Evolutionary conservation across 139 green algal genomes (phyloP), one percentile per base, ranked within the genome.

Genomic region (Chlorella sorokiniana): DNA sequence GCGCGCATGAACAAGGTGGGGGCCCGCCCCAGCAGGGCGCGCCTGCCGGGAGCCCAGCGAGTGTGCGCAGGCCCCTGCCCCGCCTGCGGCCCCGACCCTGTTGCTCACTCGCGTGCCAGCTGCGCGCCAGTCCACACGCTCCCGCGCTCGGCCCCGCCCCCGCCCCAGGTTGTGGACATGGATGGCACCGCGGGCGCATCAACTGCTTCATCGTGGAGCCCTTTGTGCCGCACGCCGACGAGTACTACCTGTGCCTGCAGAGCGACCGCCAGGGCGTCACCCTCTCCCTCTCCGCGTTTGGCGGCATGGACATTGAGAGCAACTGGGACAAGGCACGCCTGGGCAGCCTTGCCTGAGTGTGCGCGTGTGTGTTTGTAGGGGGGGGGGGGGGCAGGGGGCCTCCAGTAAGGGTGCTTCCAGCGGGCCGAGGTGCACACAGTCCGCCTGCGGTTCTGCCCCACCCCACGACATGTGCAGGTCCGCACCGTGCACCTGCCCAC

Each of bases 191-290:
- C 63, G 41, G 95, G 95, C 16, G 82, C 25, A 93, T 98, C 79
- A 92, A 86, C 80, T 96, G 90, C 10, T 98, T 98, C 84, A 91
- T 98, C 33, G 83, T 98, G 14, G 95, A 98, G 92, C 95, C 95
- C 4, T 98, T 98, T 87, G 89, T 98, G 63, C 94, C 94, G 7
- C 95, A 98, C 89, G 74, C 89, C 16, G 86, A 85, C 38, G 91
- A 98, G 87, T 97, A 90, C 79, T 97, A 98, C 81, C 56, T 81
- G 22, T 56, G 59, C 59, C 94, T 98, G 51, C 87, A 92, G 82
- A 76, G 87, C 59, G 78, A 79, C 63, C 67, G 81, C 27, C 22
- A 45, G 33, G 79, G 73, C 59, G 62, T 41, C 40, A 76, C 89
- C 25, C 70, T 95, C 11, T 74, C 25, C 81, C 97, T 98, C 82